A percentile compares a stretch with the other conserved stretches of the same genome.
Evolutionary conservation across 2,329 filamentous ascomycete genomes (phyloP).

Genomic region (Beauveria caledonica): DNA sequence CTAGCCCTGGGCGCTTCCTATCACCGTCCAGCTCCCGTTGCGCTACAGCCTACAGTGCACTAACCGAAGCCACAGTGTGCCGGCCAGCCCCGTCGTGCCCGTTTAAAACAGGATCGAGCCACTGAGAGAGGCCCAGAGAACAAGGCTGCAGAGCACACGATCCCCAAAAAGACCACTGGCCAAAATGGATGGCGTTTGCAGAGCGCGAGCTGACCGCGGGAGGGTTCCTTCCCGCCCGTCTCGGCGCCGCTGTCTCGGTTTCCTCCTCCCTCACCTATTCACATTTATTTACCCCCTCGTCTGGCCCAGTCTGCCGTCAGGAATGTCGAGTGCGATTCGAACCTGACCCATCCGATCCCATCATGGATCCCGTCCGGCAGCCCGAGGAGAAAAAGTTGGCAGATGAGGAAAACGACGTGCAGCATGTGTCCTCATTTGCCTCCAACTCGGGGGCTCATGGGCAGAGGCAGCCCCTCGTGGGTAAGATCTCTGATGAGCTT

Average conservation of each 20-base stretch:
- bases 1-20: slow-evolving; percentile 5
- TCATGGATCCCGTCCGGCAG: neutral
- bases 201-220: neutral
- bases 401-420: neutral
- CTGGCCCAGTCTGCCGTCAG: neutral
- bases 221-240: neutral
- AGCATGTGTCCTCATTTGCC: neutral
- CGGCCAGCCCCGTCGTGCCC: neutral
- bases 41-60: slow-evolving; percentile 3
- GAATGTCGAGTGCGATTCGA: neutral
- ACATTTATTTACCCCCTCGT: neutral
- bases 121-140: neutral
- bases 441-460: neutral
- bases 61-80: slow-evolving; percentile 8
- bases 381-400: neutral
- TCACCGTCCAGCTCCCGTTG: slow-evolving; percentile 4
- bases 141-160: neutral
- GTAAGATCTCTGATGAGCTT: neutral
- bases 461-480: neutral
- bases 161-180: neutral
- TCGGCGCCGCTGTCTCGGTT: neutral
- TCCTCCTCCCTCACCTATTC: neutral
- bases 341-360: neutral
- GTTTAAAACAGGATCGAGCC: neutral
- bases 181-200: neutral